Evolutionary conservation across 2,329 filamentous ascomycete genomes (phyloP).

Genomic region (Aspergillus candidus): DNA sequence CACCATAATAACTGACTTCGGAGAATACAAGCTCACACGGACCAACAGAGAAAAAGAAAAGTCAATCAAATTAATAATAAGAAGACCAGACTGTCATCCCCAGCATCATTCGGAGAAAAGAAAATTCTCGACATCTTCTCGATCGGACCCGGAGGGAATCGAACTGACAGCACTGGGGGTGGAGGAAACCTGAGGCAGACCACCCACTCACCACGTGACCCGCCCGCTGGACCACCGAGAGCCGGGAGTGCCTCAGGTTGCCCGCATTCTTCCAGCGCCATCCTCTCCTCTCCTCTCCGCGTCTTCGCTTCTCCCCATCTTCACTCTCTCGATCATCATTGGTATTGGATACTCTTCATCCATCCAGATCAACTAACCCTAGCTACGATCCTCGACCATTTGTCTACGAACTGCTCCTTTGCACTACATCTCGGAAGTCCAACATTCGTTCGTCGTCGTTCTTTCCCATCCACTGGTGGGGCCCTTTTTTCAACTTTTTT

Average conservation of each 20-base stretch:
- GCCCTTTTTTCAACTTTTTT: not conserved
- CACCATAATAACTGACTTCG: too few relatives aligned
- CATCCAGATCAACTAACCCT: not conserved
- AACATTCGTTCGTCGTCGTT: not conserved
- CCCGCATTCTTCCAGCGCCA: not conserved
- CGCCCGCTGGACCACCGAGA: conserved; percentile 12
- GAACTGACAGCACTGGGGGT: conserved; percentile 7
- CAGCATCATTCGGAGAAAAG: too few relatives aligned
- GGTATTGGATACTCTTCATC: not conserved
- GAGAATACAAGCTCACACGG: too few relatives aligned
- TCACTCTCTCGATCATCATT: not conserved
- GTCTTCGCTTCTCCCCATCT: not conserved
- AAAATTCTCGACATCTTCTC: not conserved
- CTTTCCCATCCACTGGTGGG: not conserved
- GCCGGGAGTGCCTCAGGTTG: not conserved
- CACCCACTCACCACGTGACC: conserved; percentile 6
- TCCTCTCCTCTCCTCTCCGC: conserved; percentile 1
- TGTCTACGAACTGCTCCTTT: too few relatives aligned
- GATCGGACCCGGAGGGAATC: conserved; percentile 3
- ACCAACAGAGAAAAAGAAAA: too few relatives aligned
- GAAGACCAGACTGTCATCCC: not conserved
- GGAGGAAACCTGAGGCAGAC: not conserved
- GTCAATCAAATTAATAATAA: too few relatives aligned
- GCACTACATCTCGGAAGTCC: too few relatives aligned
- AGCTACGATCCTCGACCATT: not conserved